Evolutionary conservation across 2,329 filamentous ascomycete species (phyloP), one percentile per base, ranked within the genome.

Genomic region (Talaromyces albobiverticillius): DNA sequence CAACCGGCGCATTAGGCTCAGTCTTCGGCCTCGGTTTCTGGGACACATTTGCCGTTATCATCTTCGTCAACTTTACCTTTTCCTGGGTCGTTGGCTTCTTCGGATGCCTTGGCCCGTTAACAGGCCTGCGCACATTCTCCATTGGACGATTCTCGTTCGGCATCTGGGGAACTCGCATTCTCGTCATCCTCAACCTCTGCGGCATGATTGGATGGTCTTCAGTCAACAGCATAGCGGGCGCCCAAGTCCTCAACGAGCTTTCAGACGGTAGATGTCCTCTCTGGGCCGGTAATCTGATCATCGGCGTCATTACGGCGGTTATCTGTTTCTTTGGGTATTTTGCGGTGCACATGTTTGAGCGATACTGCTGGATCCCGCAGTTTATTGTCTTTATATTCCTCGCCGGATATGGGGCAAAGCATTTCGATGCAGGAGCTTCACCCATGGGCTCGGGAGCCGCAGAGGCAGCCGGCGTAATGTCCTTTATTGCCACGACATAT

Each of bases 91-190:
- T 42, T 25, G 20, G 40, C 9, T 42, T 22, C 5, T 42, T 22
- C 18, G 40, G 40, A 5, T 42, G 40, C 40, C 5, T 42, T 14
- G 40, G 40, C 9, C 9, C 40, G 10, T 10, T 25, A 2, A 42
- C 40, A 13, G 40, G 40, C 4, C n/a, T 42, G 22, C 40, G 40
- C 8, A 42, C 40, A 42, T 7, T 42, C 22, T 42, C 40, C 13
- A 42, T 42, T 42, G 40, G 40, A 42, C 40, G 40, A 13, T 42
- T 42, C n/a, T 42, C 40, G 10, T 42, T 42, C 40, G 40, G 40
- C 40, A 42, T 42, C 22, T 42, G 40, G 40, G 40, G 40, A 7
- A 42, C 40, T 2, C 40, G 40, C 18, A 22, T 42, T n/a, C 40
- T 42, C n/a, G 40, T 42, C 22, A 25, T 42, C 18, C 40, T 42